Evolutionary conservation across 805 yeast species (phyloP).

Genomic region (Starmerella roubikii): DNA sequence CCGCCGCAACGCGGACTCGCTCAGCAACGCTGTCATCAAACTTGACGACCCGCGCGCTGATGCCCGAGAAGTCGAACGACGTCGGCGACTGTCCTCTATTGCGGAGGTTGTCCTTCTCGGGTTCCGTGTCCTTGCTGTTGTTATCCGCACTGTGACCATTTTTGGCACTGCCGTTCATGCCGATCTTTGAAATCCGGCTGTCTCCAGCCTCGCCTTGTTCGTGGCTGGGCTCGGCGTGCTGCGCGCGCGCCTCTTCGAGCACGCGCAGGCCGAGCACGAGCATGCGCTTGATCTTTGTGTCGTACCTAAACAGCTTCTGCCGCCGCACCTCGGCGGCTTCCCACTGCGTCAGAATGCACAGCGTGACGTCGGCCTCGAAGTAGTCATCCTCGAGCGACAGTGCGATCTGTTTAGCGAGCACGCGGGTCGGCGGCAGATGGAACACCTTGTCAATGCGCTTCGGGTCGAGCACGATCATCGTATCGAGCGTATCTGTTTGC

Average conservation of each 20-base stretch:
- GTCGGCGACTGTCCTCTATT: background rate
- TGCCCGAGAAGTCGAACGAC: background rate
- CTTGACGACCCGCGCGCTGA: background rate
- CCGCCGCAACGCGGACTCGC: background rate
- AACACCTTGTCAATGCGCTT: slow-evolving; percentile 22
- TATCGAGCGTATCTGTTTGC: slow-evolving; percentile 22
- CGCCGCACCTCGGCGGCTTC: slow-evolving; percentile 17
- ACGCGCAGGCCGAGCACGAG: slow-evolving; percentile 3
- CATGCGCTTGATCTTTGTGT: slow-evolving; percentile 11
- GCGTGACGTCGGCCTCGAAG: slow-evolving; percentile 60
- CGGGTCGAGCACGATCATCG: slow-evolving; percentile 20
- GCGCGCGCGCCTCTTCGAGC: background rate
- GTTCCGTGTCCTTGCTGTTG: too few species aligned
- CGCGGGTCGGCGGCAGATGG: slow-evolving; percentile 33
- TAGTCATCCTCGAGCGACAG: slow-evolving; percentile 77
- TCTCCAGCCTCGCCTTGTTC: too few species aligned
- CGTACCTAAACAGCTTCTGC: slow-evolving; percentile 11
- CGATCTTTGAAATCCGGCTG: background rate
- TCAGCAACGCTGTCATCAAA: slow-evolving; percentile 1
- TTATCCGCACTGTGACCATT: too few species aligned
- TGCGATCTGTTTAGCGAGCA: slow-evolving; percentile 43
- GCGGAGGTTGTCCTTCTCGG: too few species aligned
- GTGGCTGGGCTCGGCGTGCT: background rate
- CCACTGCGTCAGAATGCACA: slow-evolving; percentile 50
- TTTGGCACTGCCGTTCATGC: too few species aligned